Conservation (phyloP, 1,284 basidiomycete species). For the Microstroma glucosiphilum region DNA sequence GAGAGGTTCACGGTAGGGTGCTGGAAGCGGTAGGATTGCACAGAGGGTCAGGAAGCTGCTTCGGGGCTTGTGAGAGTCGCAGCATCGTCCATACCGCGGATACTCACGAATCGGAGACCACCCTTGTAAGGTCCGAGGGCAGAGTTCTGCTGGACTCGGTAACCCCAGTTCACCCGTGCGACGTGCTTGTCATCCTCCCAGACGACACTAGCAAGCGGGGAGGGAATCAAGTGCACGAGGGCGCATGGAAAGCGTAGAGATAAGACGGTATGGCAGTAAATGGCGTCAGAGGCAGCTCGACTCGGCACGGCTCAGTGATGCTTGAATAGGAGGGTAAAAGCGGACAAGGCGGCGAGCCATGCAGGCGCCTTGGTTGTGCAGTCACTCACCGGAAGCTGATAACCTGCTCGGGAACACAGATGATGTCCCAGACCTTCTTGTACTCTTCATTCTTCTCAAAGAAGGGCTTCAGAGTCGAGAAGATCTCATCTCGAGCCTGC, state of each 20-base stretch:
- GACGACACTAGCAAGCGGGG: conserved; percentile 8
- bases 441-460: conserved; percentile 66
- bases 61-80: no score
- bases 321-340: conserved; percentile 53
- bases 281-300: not conserved
- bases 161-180: conserved; percentile 68
- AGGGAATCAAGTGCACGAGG: not conserved
- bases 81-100: not conserved
- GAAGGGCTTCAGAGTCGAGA: conserved; percentile 63
- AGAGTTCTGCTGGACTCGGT: conserved; percentile 74
- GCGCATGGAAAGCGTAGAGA: not conserved
- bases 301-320: not conserved
- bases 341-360: not conserved
- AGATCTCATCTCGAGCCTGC: conserved; percentile 64
- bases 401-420: conserved; percentile 69
- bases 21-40: conserved; percentile 55
- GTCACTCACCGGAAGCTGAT: conserved; percentile 59
- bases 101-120: conserved; percentile 58
- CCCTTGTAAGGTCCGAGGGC: conserved; percentile 78
- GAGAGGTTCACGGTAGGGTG: conserved; percentile 76
- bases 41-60: no score
- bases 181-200: conserved; percentile 21
- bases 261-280: no score
- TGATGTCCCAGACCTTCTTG: conserved; percentile 65
- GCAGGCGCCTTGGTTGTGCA: not conserved